phyloP scores from a whole-genome alignment of 306 rosid genomes.

The Pyrus pyrifolia region DNA sequence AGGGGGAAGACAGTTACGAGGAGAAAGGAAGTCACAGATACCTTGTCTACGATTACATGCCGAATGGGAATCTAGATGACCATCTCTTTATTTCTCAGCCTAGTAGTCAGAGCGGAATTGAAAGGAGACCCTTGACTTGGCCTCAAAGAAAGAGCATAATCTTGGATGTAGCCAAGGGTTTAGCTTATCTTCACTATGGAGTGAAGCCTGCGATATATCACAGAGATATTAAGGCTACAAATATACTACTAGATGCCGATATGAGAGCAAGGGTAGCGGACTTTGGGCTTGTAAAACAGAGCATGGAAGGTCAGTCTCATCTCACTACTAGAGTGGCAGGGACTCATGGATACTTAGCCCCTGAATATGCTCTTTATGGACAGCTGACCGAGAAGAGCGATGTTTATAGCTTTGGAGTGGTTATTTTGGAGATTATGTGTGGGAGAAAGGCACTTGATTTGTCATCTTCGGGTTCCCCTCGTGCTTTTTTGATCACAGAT shows the following conservation, averaged over 20 bases:
- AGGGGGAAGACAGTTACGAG: slow-evolving; percentile 33
- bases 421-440: slow-evolving; percentile 90
- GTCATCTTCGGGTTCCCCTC: slow-evolving; percentile 56
- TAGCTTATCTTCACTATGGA: slow-evolving; percentile 90
- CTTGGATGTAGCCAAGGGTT: slow-evolving; percentile 87
- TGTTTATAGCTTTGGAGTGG: slow-evolving; percentile 97
- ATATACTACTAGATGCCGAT: slow-evolving; percentile 76
- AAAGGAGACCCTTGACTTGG: slow-evolving; percentile 62
- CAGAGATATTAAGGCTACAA: slow-evolving; percentile 91
- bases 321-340: slow-evolving; percentile 98
- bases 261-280: slow-evolving; percentile 93
- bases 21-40: slow-evolving; percentile 60
- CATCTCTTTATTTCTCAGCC: slow-evolving; percentile 40
- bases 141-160: slow-evolving; percentile 80
- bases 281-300: slow-evolving; percentile 92
- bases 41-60: slow-evolving; percentile 91
- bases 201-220: slow-evolving; percentile 88
- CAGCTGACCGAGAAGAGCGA: slow-evolving; percentile 97
- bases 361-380: slow-evolving; percentile 91
- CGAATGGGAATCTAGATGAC: slow-evolving; percentile 79
- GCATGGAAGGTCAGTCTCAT: slow-evolving; percentile 93
- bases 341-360: slow-evolving; percentile 93
- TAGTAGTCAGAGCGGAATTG: slow-evolving; percentile 22
- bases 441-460: slow-evolving; percentile 90
- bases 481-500: slow-evolving; percentile 77